Percentiles rank a stretch among this genome's conserved stretches.
phyloP scores from a whole-genome alignment of 2,329 filamentous ascomycete species.

The Penicillium sp. region DNA sequence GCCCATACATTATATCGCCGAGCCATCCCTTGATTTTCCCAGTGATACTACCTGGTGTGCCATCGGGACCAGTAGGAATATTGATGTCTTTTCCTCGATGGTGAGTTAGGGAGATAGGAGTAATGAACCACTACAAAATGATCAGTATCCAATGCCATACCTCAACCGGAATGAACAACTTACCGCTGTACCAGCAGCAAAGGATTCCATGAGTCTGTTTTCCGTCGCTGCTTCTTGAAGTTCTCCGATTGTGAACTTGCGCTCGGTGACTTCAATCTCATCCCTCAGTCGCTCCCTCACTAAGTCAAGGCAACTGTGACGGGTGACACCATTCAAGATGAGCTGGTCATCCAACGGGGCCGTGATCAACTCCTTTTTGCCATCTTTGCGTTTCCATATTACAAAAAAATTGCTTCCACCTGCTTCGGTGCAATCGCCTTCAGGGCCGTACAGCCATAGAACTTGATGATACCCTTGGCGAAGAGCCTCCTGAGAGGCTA shows the following conservation, averaged over 20 bases:
- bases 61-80: too few species aligned
- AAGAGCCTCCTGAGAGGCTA: slow-evolving; percentile 71
- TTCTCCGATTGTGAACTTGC: not conserved
- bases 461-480: slow-evolving; percentile 78
- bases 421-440: slow-evolving; percentile 77
- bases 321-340: slow-evolving; percentile 79
- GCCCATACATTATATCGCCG: too few species aligned
- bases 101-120: too few species aligned
- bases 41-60: too few species aligned
- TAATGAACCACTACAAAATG: too few species aligned
- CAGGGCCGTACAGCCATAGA: slow-evolving; percentile 77
- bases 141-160: too few species aligned
- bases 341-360: slow-evolving; percentile 70
- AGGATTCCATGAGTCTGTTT: not conserved
- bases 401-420: slow-evolving; percentile 88
- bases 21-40: too few species aligned
- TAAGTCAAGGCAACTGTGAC: slow-evolving; percentile 53
- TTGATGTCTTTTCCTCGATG: too few species aligned
- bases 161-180: not conserved
- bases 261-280: not conserved
- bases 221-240: not conserved
- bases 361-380: slow-evolving; percentile 67
- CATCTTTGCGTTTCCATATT: slow-evolving; percentile 58
- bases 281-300: not conserved
- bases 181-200: not conserved